Base-by-base conservation (phyloP, 2,329 filamentous ascomycete species). In the Fusarium palustre region DNA sequence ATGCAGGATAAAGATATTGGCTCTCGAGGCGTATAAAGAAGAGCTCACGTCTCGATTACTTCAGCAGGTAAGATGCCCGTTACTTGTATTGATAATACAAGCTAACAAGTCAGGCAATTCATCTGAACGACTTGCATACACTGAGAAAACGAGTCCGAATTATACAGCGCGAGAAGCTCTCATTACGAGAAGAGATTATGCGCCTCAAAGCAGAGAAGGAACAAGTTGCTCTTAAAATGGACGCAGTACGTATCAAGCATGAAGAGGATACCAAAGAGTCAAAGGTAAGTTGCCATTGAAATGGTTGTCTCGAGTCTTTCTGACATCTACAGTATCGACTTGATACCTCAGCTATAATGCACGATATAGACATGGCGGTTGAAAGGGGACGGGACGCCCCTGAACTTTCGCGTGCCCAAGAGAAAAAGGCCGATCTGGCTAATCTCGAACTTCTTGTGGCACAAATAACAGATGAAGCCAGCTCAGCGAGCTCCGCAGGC, bases 151-250 rank as follows among this genome's bases (percentile, higher is more conserved):
- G 88, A 16, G 82, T 90, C 47, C 83, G 85, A 16, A 81, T 86
- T 11, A 84, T 85, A 12, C 86, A 89, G 59, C 86, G 83, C 64
- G 85, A 88, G 71, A 90, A 86, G 74, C 76, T 89, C 5, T 75
- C 79, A 1, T 77, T 91, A 20, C 84, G 89, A 45, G 84, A 88
- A 15, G 86, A 89, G 33, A 87, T 91, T n/a, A 74, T 90, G 30
- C 82, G 83, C 2, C 81, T 90, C 59, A 84, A 86, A 46, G 81
- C 82, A 24, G 88, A 91, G 77, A 81, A 87, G 54, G 87, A 90
- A 70, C 84, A 90, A 68, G 85, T 91, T 10, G 87, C 85, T 7
- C 76, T 91, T 20, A 85, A 84, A 42, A 90, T 89, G 82, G 89
- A 91, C 66, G 86, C 87, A 10, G 80, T 90, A n/a, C 82, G 89